These are phyloP conservation scores for Didymella pomorum DNA, from an alignment of 2,329 filamentous ascomycete species.

Conservation along the genomic window DNA sequence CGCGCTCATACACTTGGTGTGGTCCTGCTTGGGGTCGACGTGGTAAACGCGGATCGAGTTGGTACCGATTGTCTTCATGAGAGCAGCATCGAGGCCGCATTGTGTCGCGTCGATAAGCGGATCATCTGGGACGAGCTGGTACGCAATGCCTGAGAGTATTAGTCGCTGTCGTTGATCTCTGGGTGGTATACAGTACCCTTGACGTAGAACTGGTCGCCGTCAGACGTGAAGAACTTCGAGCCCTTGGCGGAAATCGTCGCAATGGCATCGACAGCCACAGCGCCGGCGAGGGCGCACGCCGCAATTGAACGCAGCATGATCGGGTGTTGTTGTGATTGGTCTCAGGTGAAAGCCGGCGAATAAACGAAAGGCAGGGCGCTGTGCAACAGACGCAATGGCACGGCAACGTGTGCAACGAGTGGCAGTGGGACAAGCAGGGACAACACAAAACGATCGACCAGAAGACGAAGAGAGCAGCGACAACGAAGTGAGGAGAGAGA, in stretches of 20 bases:
- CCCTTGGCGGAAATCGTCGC: slow-evolving; percentile 69
- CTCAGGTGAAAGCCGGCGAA: background rate
- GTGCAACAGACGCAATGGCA: slow-evolving; percentile 11
- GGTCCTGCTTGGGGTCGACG: slow-evolving; percentile 74
- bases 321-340: slow-evolving; percentile 3
- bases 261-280: slow-evolving; percentile 56
- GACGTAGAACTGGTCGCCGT: slow-evolving; percentile 83
- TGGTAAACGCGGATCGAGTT: slow-evolving; percentile 91
- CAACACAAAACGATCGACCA: background rate
- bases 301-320: slow-evolving; percentile 33
- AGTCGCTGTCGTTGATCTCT: background rate
- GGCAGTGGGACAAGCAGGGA: background rate
- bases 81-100: slow-evolving; percentile 74
- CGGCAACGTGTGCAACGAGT: slow-evolving; percentile 5
- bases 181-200: slow-evolving; percentile 65
- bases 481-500: background rate
- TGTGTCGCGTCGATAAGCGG: slow-evolving; percentile 79
- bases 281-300: slow-evolving; percentile 34
- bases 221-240: slow-evolving; percentile 84
- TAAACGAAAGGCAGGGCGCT: slow-evolving; percentile 5
- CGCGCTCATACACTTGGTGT: slow-evolving; percentile 80
- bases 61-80: slow-evolving; percentile 82
- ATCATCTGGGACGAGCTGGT: slow-evolving; percentile 71
- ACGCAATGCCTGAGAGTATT: slow-evolving; percentile 70
- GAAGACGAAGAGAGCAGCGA: background rate